Conservation (phyloP, 495 filamentous ascomycete genomes). For the Penicillium goetzii region DNA sequence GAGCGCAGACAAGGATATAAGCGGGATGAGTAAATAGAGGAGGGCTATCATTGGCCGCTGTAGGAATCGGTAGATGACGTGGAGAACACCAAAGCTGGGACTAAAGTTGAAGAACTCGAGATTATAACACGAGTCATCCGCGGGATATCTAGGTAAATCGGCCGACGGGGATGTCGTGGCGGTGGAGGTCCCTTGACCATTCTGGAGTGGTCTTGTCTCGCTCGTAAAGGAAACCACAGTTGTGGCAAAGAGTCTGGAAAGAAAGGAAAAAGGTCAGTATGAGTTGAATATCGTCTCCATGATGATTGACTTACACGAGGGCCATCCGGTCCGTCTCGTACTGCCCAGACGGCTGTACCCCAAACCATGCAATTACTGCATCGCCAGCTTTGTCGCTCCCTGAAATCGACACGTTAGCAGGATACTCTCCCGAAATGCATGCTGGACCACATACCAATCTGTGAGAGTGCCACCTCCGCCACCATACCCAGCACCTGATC, state of each 20-base stretch:
- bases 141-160: constrained; percentile 30
- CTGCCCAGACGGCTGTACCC: constrained; percentile 91
- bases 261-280: background rate
- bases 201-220: constrained; percentile 82
- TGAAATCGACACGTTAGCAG: constrained; percentile 28
- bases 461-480: constrained; percentile 72
- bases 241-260: constrained; percentile 83
- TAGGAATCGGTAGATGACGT: background rate
- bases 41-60: background rate
- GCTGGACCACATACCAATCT: constrained; percentile 58
- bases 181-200: constrained; percentile 80
- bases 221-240: constrained; percentile 88
- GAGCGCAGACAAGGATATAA: background rate
- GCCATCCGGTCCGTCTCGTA: constrained; percentile 86
- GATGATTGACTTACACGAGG: constrained; percentile 62
- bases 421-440: background rate
- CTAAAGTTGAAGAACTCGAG: background rate
- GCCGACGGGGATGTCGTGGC: constrained; percentile 53
- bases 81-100: background rate
- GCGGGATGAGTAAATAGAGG: background rate
- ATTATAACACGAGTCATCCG: background rate
- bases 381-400: constrained; percentile 83
- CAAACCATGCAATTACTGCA: constrained; percentile 89
- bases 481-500: constrained; percentile 63
- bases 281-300: background rate